Percentiles rank a stretch among this genome's conserved stretches.
phyloP scores from a whole-genome alignment of 2,329 filamentous ascomycete species.

The Albophoma yamanashiensis region DNA sequence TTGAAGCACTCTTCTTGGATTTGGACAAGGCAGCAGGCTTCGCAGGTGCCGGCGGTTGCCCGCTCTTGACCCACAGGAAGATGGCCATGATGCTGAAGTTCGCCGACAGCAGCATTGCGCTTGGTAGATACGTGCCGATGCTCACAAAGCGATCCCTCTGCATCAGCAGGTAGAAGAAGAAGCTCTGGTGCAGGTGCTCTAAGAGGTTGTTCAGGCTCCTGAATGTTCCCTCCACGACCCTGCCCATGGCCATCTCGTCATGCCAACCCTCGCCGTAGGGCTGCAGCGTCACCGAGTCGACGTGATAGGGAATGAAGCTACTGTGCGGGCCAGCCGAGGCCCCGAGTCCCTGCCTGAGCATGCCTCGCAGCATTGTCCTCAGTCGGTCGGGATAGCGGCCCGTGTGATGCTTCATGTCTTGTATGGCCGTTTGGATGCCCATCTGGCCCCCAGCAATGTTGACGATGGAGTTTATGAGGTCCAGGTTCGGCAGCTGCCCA shows the following conservation, averaged over 20 bases:
- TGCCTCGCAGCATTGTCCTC: constrained; percentile 80
- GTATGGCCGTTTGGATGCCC: constrained; percentile 73
- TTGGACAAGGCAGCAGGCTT: background rate
- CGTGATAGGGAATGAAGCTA: constrained; percentile 93
- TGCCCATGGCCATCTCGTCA: constrained; percentile 91
- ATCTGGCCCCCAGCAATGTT: constrained; percentile 84
- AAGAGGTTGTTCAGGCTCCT: constrained; percentile 91
- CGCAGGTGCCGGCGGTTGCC: constrained; percentile 29
- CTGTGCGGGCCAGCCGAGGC: constrained; percentile 86
- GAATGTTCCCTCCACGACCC: constrained; percentile 82
- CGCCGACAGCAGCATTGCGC: constrained; percentile 90
- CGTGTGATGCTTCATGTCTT: constrained; percentile 77
- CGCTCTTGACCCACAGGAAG: constrained; percentile 85
- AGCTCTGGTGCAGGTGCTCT: constrained; percentile 95
- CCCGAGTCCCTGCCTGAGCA: constrained; percentile 84
- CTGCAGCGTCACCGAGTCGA: constrained; percentile 89
- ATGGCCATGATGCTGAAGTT: constrained; percentile 97
- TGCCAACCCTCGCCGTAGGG: constrained; percentile 89
- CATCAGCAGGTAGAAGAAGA: constrained; percentile 98
- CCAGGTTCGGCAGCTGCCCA: constrained; percentile 88
- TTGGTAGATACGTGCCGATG: constrained; percentile 93
- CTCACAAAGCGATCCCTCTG: constrained; percentile 88
- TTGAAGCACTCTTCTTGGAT: background rate
- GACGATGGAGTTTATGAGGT: constrained; percentile 89
- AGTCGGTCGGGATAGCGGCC: constrained; percentile 75